Conservation (phyloP, 2,329 filamentous ascomycete genomes). For the Clonostachys chloroleuca region DNA sequence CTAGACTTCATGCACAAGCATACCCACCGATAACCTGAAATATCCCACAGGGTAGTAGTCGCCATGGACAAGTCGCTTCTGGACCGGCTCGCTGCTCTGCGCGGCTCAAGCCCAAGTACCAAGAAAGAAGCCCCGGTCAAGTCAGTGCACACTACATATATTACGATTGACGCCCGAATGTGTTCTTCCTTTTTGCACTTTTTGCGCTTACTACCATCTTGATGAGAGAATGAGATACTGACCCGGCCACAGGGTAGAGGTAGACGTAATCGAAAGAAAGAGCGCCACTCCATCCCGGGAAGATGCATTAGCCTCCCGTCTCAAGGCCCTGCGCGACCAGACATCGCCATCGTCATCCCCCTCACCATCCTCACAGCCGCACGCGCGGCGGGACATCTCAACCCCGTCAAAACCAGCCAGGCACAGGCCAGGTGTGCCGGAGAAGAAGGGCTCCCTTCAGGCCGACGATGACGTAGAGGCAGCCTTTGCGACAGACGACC, state of each 20-base stretch:
- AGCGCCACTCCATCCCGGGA: conserved; percentile 36
- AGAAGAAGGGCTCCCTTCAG: not conserved
- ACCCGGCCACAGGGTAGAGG: conserved; percentile 17
- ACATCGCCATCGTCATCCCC: conserved; percentile 11
- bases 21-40: too few relatives aligned
- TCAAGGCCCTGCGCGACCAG: conserved; percentile 43
- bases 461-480: conserved; percentile 28
- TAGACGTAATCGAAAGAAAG: conserved; percentile 34
- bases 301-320: conserved; percentile 44
- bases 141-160: conserved; percentile 1
- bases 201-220: not conserved
- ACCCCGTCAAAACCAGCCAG: too few relatives aligned
- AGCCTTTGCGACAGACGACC: conserved; percentile 43
- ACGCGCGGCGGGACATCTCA: not conserved
- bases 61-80: conserved; percentile 40
- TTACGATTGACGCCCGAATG: not conserved
- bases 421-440: not conserved
- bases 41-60: too few relatives aligned
- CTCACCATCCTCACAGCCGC: not conserved
- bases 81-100: conserved; percentile 49
- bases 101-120: conserved; percentile 29
- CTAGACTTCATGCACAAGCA: too few relatives aligned
- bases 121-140: conserved; percentile 17
- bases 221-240: conserved; percentile 2
- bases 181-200: not conserved